Conservation (phyloP, 2,329 filamentous ascomycete genomes). For the Talaromyces verruculosus region DNA sequence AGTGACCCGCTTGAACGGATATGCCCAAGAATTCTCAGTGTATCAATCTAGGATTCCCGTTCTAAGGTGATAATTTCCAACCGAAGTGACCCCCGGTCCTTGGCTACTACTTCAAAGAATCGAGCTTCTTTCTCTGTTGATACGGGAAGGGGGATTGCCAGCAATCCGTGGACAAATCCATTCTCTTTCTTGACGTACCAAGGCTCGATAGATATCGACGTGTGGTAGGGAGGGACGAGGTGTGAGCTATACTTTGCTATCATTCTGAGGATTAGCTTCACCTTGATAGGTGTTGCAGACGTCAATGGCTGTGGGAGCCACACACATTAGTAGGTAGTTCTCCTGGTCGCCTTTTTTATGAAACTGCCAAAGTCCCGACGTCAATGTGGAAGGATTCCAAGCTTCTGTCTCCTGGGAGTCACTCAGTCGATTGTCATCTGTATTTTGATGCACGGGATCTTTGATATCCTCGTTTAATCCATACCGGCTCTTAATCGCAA, state of each 20-base stretch:
- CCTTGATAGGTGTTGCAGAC: not conserved
- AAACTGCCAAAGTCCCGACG: not conserved
- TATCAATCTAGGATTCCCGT: not conserved
- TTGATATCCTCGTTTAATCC: not conserved
- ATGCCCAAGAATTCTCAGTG: not conserved
- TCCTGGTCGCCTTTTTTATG: not conserved
- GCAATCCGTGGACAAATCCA: not conserved
- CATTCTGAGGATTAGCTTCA: not conserved
- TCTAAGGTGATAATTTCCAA: not conserved
- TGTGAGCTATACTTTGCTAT: not conserved
- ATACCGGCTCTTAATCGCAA: not conserved
- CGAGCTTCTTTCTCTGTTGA: not conserved
- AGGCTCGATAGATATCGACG: not conserved
- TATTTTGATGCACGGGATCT: not conserved
- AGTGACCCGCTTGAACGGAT: not conserved
- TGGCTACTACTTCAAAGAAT: not conserved
- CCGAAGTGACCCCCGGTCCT: not conserved
- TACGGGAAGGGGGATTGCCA: not conserved
- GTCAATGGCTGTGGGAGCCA: not conserved
- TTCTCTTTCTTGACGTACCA: constrained; percentile 1
- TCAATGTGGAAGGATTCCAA: not conserved
- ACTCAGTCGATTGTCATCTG: not conserved
- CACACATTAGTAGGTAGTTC: not conserved
- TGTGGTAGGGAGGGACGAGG: not conserved
- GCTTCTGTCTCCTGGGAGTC: not conserved